A percentile compares a stretch with the other conserved stretches of the same genome.
Conservation (phyloP, 2,329 filamentous ascomycete species). For the Arthrobotrys pseudoclavata region DNA sequence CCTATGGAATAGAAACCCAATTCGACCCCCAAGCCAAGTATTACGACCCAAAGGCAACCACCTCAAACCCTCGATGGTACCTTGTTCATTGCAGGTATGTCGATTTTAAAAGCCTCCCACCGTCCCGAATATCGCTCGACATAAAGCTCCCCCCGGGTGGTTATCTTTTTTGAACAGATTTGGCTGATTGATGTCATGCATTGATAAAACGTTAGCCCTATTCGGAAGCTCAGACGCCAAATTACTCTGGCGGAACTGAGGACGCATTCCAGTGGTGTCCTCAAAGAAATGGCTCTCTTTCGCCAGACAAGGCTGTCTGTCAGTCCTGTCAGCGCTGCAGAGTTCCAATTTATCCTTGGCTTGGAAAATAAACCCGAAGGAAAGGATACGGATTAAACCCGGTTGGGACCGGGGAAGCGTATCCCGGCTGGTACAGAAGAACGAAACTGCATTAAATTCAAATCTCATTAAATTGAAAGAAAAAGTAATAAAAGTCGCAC, state of each 20-base stretch:
- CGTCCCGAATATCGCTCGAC: conserved; percentile 41
- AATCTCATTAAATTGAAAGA: conserved; percentile 43
- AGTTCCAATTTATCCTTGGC: conserved; percentile 59
- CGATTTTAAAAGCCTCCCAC: conserved; percentile 23
- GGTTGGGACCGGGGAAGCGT: conserved; percentile 40
- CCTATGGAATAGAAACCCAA: conserved; percentile 72
- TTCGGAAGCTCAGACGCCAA: conserved; percentile 58
- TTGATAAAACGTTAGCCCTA: conserved; percentile 47
- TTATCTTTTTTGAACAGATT: conserved; percentile 31
- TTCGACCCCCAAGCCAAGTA: conserved; percentile 81
- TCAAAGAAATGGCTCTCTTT: conserved; percentile 56
- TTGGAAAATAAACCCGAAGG: conserved; percentile 58
- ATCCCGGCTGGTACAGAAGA: conserved; percentile 35
- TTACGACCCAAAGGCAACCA: conserved; percentile 82
- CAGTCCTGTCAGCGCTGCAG: conserved; percentile 57
- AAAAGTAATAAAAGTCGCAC: conserved; percentile 26
- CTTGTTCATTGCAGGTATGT: conserved; percentile 75
- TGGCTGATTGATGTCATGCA: conserved; percentile 58
- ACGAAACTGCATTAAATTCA: conserved; percentile 17
- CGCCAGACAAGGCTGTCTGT: conserved; percentile 58
- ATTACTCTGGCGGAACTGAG: conserved; percentile 58
- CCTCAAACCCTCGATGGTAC: conserved; percentile 82
- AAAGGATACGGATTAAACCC: conserved; percentile 57
- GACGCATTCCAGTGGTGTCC: conserved; percentile 58
- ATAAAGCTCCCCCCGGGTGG: conserved; percentile 21